Conservation (phyloP, 176 grass and related monocot genomes). For the Hyparrhenia diplandra region DNA sequence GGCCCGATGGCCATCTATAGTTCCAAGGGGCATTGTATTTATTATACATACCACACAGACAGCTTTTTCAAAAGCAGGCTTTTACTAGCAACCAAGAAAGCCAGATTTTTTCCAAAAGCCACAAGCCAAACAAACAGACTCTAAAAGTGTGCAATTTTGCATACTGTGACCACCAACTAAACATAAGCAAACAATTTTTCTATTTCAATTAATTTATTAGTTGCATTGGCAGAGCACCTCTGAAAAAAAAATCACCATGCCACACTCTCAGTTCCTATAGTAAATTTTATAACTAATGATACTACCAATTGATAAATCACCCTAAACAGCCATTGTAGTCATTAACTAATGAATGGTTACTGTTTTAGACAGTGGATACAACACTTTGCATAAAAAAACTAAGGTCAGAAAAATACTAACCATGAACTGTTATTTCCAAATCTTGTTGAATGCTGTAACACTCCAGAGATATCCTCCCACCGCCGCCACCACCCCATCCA, state of each 20-base stretch:
- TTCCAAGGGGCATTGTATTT: not conserved
- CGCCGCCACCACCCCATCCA: constrained; percentile 95
- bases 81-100: not conserved
- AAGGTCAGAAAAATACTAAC: constrained; percentile 54
- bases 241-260: not conserved
- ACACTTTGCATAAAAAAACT: constrained; percentile 7
- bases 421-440: constrained; percentile 78
- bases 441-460: constrained; percentile 96
- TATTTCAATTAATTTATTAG: not conserved
- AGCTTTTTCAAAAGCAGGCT: not conserved
- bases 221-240: not conserved
- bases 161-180: too few species aligned
- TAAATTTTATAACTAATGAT: constrained; percentile 3
- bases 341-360: not conserved
- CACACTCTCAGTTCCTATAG: not conserved
- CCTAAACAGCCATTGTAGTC: not conserved
- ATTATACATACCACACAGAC: too few species aligned
- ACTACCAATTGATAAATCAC: constrained; percentile 11
- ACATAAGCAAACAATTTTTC: not conserved
- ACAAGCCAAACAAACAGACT: not conserved
- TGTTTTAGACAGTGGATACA: not conserved
- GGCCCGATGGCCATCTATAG: too few species aligned
- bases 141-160: too few species aligned
- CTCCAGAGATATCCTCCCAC: constrained; percentile 84
- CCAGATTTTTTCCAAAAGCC: not conserved